phyloP scores from a whole-genome alignment of 1,284 basidiomycete species.

The Sporisorium sorghi region DNA sequence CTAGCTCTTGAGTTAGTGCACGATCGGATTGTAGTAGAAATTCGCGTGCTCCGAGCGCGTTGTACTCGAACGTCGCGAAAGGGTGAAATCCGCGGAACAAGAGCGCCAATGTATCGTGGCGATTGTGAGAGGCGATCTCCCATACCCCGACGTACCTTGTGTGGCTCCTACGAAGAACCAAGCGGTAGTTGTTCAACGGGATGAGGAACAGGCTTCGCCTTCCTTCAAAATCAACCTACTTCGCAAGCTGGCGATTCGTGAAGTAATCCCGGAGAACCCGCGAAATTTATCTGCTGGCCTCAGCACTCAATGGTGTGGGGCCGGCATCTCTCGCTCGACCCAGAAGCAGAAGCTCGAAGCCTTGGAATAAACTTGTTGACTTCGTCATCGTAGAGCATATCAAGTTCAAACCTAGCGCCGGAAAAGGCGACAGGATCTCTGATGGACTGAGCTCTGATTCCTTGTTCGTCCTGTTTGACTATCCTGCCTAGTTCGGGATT shows the following conservation, averaged over 20 bases:
- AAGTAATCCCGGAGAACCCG: neutral
- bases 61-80: neutral
- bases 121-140: constrained; percentile 1
- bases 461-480: neutral
- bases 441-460: neutral
- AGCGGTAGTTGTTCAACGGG: neutral
- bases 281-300: too few species aligned
- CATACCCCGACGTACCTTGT: neutral
- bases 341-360: neutral
- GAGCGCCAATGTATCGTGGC: neutral
- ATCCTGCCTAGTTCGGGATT: neutral
- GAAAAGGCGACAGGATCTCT: neutral
- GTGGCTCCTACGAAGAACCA: neutral
- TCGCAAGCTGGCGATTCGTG: neutral
- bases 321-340: too few species aligned
- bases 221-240: neutral
- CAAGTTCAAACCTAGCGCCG: neutral
- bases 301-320: too few species aligned
- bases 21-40: neutral
- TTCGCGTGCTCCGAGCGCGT: neutral
- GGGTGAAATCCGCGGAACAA: neutral
- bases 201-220: neutral
- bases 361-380: neutral
- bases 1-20: too few species aligned
- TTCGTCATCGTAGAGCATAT: neutral